These are phyloP conservation scores for Tagetes patula DNA, from an alignment of 129 eudicot genomes.

Conservation along the genomic window DNA sequence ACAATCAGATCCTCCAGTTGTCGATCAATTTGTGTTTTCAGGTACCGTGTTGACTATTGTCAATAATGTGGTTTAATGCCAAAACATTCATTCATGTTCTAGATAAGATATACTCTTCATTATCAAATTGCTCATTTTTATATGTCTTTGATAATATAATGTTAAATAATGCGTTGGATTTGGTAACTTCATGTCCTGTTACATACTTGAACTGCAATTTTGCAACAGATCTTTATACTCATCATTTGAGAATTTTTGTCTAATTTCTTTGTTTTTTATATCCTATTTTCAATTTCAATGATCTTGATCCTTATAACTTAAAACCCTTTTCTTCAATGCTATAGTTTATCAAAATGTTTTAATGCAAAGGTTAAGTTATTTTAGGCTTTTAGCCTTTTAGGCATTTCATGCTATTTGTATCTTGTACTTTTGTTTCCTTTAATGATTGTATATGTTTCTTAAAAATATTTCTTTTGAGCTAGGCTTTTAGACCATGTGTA, in stretches of 20 bases:
- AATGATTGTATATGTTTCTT: no score
- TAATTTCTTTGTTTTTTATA: no score
- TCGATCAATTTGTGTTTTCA: no score
- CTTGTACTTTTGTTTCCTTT: no score
- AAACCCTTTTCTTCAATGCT: background rate
- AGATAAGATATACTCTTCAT: background rate
- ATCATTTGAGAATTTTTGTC: no score
- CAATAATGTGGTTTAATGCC: background rate
- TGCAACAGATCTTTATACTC: background rate
- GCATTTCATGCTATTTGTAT: no score
- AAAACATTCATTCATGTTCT: no score
- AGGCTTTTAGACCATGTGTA: no score
- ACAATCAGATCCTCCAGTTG: background rate
- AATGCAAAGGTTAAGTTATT: background rate
- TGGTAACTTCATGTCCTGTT: background rate
- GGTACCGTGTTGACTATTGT: background rate
- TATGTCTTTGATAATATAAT: background rate
- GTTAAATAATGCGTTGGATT: background rate
- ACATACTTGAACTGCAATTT: background rate
- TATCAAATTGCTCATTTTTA: background rate
- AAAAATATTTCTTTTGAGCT: no score
- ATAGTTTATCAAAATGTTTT: background rate
- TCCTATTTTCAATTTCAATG: background rate
- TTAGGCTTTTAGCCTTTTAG: background rate
- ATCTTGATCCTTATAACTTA: background rate